Conservation (phyloP, 2,329 filamentous ascomycete species). For the Conoideocrella luteorostrata region DNA sequence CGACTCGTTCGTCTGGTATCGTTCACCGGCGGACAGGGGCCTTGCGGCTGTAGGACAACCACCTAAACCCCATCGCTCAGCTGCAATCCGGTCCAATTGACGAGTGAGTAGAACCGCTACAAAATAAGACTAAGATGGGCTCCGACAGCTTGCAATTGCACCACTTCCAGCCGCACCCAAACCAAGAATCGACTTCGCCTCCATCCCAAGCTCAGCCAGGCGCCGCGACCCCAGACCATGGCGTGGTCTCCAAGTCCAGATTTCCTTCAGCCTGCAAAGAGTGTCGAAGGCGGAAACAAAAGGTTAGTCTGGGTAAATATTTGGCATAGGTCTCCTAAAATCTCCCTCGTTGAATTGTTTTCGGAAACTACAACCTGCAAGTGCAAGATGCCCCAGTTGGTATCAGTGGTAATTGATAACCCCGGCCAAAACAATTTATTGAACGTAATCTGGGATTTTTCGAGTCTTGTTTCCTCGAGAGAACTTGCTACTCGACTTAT, state of each 20-base stretch:
- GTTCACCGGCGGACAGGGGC: no score
- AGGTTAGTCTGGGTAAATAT: slow-evolving; percentile 32
- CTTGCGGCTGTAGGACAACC: no score
- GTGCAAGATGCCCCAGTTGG: no score
- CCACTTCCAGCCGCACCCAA: slow-evolving; percentile 9
- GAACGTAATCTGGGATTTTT: no score
- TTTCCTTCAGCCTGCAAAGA: slow-evolving; percentile 40
- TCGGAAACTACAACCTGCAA: no score
- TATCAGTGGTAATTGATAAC: no score
- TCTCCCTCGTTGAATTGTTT: no score
- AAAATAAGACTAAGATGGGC: slow-evolving; percentile 1
- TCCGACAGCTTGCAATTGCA: slow-evolving; percentile 26
- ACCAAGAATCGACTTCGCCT: slow-evolving; percentile 6
- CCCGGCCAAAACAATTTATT: no score
- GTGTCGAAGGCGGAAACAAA: slow-evolving; percentile 46
- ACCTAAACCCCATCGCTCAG: not conserved
- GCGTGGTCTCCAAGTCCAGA: slow-evolving; percentile 14
- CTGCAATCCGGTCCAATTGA: not conserved
- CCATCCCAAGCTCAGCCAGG: slow-evolving; percentile 8
- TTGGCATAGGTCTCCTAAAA: no score
- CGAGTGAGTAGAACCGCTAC: not conserved
- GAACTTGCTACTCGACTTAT: no score
- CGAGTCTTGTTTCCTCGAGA: no score
- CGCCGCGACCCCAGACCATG: not conserved
- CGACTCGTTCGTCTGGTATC: no score